Percentiles rank a stretch among this genome's conserved stretches.
These are phyloP conservation scores for Apiospora arundinis DNA, from an alignment of 2,329 filamentous ascomycete species.

Conservation along the genomic window DNA sequence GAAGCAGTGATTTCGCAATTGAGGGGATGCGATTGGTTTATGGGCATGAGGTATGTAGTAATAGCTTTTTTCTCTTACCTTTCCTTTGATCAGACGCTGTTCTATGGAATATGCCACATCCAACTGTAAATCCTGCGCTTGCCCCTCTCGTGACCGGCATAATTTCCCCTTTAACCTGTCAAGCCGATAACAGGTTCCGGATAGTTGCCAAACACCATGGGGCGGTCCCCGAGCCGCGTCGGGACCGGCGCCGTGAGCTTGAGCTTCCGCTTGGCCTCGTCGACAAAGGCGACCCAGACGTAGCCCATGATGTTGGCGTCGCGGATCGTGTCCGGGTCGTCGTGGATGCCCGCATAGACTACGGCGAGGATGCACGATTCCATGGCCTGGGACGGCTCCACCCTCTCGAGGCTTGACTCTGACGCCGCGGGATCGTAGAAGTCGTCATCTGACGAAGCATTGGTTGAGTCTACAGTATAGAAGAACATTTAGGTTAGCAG, in stretches of 20 bases:
- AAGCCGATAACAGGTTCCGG: conserved; percentile 84
- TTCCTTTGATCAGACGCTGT: too few relatives aligned
- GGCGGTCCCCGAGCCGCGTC: conserved; percentile 78
- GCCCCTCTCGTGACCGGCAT: too few relatives aligned
- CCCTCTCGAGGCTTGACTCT: conserved; percentile 58
- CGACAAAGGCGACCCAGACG: conserved; percentile 89
- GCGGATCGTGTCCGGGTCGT: conserved; percentile 74
- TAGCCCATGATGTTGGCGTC: conserved; percentile 90
- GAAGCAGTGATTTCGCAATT: too few relatives aligned
- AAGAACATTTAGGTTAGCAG: not conserved
- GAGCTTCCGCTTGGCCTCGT: conserved; percentile 81
- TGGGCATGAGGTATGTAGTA: too few relatives aligned
- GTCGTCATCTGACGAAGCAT: conserved; percentile 30
- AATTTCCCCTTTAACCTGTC: conserved; percentile 52
- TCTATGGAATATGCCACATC: too few relatives aligned
- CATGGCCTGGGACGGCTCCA: conserved; percentile 71
- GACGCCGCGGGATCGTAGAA: conserved; percentile 34
- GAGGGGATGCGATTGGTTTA: too few relatives aligned
- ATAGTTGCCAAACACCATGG: conserved; percentile 85
- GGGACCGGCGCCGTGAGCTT: conserved; percentile 85
- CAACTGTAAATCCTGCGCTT: too few relatives aligned
- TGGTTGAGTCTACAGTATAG: conserved; percentile 23
- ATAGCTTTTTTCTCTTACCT: too few relatives aligned
- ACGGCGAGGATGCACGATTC: conserved; percentile 86
- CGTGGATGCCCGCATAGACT: conserved; percentile 75